phyloP scores from a whole-genome alignment of 129 eudicot genomes.

The Scalesia atractyloides region DNA sequence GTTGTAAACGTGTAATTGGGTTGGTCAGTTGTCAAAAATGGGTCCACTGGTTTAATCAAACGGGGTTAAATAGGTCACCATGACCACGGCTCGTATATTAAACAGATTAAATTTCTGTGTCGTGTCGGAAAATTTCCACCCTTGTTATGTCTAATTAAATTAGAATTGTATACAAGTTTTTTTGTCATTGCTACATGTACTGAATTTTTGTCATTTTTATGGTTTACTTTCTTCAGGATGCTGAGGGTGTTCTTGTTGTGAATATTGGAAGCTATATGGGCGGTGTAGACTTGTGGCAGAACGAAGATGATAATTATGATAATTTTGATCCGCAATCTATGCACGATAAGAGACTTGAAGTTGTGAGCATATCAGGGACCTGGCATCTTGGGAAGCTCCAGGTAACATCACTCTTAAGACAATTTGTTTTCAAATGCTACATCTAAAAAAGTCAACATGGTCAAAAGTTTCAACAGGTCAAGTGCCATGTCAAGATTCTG shows the following conservation, averaged over 20 bases:
- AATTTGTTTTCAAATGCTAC: not conserved
- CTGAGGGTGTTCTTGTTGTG: constrained; percentile 98
- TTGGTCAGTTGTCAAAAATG: too few relatives aligned
- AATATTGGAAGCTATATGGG: constrained; percentile 99
- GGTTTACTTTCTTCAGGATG: constrained; percentile 59
- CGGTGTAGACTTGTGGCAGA: constrained; percentile 99
- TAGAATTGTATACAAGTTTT: not conserved
- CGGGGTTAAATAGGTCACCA: too few relatives aligned
- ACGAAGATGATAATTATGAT: constrained; percentile 91
- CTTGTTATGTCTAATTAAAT: not conserved
- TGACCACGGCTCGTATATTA: too few relatives aligned
- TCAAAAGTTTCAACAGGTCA: not conserved
- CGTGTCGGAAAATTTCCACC: too few relatives aligned
- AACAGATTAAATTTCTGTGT: too few relatives aligned
- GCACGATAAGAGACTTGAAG: constrained; percentile 93
- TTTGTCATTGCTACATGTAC: constrained; percentile 1
- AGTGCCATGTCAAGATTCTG: not conserved
- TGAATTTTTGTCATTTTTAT: not conserved
- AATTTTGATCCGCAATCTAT: constrained; percentile 97
- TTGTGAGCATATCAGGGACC: constrained; percentile 97
- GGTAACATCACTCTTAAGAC: constrained; percentile 6
- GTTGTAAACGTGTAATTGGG: too few relatives aligned
- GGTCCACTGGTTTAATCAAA: too few relatives aligned
- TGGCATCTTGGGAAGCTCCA: constrained; percentile 60
- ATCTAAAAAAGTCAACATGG: not conserved